Evolutionary conservation across 257 asterid genomes (phyloP).

Genomic region (Rehmannia glutinosa): DNA sequence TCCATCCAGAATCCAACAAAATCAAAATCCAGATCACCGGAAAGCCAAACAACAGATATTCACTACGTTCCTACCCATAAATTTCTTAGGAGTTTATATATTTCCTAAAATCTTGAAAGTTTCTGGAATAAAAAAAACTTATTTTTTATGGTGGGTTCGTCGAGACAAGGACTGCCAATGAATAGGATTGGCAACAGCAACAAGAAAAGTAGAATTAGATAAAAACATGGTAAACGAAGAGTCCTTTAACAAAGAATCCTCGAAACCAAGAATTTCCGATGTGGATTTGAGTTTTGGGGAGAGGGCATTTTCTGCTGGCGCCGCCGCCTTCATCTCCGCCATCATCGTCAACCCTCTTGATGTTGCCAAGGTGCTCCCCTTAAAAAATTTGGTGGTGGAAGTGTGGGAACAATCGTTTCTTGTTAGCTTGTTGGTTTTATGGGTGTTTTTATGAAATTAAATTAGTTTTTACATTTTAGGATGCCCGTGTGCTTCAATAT

Average conservation of each 20-base stretch:
- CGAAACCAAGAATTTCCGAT: slow-evolving; percentile 36
- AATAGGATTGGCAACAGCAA: slow-evolving; percentile 41
- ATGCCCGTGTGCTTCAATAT: background rate
- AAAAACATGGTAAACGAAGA: slow-evolving; percentile 24
- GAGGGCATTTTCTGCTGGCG: slow-evolving; percentile 80
- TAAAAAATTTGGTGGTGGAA: too few relatives aligned
- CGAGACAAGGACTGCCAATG: slow-evolving; percentile 55
- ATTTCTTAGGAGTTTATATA: too few relatives aligned
- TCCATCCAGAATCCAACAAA: background rate
- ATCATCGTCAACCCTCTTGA: slow-evolving; percentile 86
- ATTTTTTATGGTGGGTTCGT: slow-evolving; percentile 41
- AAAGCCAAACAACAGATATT: background rate
- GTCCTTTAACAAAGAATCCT: background rate
- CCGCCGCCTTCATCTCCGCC: slow-evolving; percentile 75
- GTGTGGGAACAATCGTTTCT: too few relatives aligned
- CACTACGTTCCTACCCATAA: too few relatives aligned
- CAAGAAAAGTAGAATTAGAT: slow-evolving; percentile 41
- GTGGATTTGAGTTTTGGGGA: slow-evolving; percentile 50
- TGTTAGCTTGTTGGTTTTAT: background rate
- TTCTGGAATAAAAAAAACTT: background rate
- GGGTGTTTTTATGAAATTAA: too few relatives aligned
- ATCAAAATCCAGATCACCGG: background rate
- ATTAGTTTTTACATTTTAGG: background rate
- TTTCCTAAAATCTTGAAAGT: too few relatives aligned
- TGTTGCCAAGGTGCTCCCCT: slow-evolving; percentile 78